These are phyloP conservation scores for Eleusine indica DNA, from an alignment of 176 grass and related monocot species.

Conservation along the genomic window DNA sequence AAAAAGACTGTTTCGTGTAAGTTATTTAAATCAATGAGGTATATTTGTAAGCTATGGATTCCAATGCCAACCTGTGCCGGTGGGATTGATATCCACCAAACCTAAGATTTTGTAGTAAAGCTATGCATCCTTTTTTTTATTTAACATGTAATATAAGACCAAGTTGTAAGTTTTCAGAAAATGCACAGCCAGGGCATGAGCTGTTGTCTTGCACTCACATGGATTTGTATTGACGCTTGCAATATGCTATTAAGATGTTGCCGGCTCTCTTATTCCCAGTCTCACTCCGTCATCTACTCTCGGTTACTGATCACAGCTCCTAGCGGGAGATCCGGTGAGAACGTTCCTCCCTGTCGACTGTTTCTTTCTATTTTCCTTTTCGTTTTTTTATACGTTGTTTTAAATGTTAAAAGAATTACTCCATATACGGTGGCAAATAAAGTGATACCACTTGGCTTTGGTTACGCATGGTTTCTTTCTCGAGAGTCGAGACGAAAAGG, in stretches of 20 bases:
- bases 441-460: too few species aligned
- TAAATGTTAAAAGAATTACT: too few species aligned
- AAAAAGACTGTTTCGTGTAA: constrained; percentile 48
- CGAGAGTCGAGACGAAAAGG: too few species aligned
- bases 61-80: constrained; percentile 41
- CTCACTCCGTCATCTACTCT: neutral
- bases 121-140: constrained; percentile 17
- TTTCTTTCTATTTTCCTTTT: too few species aligned
- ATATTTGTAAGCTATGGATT: constrained; percentile 30
- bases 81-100: constrained; percentile 56
- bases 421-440: too few species aligned
- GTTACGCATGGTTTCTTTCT: too few species aligned
- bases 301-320: neutral
- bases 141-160: constrained; percentile 45
- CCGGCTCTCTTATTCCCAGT: neutral
- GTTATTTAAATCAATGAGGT: constrained; percentile 11
- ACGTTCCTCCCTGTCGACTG: too few species aligned
- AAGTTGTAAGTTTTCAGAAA: constrained; percentile 23
- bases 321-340: too few species aligned
- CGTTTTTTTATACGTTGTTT: too few species aligned
- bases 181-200: constrained; percentile 21
- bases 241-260: constrained; percentile 30
- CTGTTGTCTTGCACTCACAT: constrained; percentile 41
- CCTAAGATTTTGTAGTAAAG: constrained; percentile 39
- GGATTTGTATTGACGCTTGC: constrained; percentile 30